Evolutionary conservation across 2,329 filamentous ascomycete species (phyloP).

Genomic region (Neocatenulostroma microsporum): DNA sequence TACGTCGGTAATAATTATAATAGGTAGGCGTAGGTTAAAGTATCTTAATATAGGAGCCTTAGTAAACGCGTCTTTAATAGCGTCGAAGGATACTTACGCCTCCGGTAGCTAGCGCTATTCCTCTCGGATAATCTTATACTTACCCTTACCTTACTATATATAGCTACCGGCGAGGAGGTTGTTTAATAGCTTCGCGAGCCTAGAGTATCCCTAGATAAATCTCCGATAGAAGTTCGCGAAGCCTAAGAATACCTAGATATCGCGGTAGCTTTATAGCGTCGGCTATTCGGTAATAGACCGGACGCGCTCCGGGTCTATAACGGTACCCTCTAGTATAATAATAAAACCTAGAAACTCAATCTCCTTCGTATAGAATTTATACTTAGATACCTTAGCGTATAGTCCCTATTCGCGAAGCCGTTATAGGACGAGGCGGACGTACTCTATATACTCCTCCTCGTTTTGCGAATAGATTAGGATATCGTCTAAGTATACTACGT

Average conservation of each 20-base stretch:
- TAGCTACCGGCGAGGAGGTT: slow-evolving; percentile 6
- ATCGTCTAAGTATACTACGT: slow-evolving; percentile 21
- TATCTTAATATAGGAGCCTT: slow-evolving; percentile 6
- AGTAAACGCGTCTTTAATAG: slow-evolving; percentile 5
- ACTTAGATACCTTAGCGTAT: slow-evolving; percentile 19
- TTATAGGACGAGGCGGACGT: slow-evolving; percentile 20
- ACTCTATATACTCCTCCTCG: not conserved
- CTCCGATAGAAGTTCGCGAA: slow-evolving; percentile 13
- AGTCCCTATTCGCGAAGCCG: slow-evolving; percentile 17
- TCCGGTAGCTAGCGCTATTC: not conserved
- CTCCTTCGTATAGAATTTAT: slow-evolving; percentile 23
- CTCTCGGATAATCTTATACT: not conserved
- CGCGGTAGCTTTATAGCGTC: slow-evolving; percentile 14
- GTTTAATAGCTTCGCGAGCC: slow-evolving; percentile 5
- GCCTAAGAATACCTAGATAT: slow-evolving; percentile 18
- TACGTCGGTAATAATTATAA: no score
- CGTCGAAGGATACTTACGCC: not conserved
- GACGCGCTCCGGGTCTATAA: slow-evolving; percentile 23
- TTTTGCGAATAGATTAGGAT: slow-evolving; percentile 26
- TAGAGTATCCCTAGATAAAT: slow-evolving; percentile 12
- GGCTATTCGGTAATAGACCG: slow-evolving; percentile 21
- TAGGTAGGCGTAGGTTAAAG: no score
- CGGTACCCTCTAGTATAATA: slow-evolving; percentile 20
- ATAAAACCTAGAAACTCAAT: slow-evolving; percentile 28
- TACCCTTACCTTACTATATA: slow-evolving; percentile 7